Conservation (phyloP, 2,329 filamentous ascomycete genomes). For the Pseudogymnoascus verrucosus region DNA sequence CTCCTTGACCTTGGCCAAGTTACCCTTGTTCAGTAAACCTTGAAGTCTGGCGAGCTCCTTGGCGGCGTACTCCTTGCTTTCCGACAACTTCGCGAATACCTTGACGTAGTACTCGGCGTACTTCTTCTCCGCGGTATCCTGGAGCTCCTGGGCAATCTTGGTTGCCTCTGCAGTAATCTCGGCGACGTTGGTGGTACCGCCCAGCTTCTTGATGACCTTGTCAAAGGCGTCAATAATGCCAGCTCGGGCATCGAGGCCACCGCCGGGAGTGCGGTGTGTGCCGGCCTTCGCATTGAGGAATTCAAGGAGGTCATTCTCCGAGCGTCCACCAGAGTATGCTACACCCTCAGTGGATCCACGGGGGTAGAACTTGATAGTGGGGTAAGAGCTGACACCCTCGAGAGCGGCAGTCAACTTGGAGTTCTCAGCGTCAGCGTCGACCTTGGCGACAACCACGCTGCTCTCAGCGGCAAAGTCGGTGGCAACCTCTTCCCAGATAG, state of each 20-base stretch:
- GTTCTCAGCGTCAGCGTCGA: constrained; percentile 84
- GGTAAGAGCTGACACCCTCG: constrained; percentile 77
- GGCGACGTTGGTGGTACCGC: constrained; percentile 47
- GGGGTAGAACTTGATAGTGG: constrained; percentile 97
- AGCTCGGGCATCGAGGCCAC: constrained; percentile 67
- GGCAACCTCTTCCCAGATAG: constrained; percentile 82
- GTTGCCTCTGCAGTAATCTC: constrained; percentile 64
- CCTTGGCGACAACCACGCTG: constrained; percentile 81
- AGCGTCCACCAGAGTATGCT: constrained; percentile 67
- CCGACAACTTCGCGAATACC: constrained; percentile 75
- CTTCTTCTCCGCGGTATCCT: constrained; percentile 57
- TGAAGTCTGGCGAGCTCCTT: constrained; percentile 82
- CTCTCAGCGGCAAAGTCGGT: constrained; percentile 70
- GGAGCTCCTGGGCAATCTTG: constrained; percentile 58
- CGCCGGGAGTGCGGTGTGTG: constrained; percentile 75
- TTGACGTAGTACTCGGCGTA: constrained; percentile 92
- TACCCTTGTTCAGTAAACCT: constrained; percentile 76
- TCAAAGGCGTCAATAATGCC: constrained; percentile 79
- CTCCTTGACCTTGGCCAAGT: constrained; percentile 73
- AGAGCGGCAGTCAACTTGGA: constrained; percentile 69
- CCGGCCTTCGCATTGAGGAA: constrained; percentile 87
- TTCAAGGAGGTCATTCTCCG: constrained; percentile 65
- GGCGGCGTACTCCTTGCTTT: constrained; percentile 68
- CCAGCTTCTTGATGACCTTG: constrained; percentile 64
- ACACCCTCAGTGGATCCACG: constrained; percentile 67